Conservation (phyloP, 345 rosid species). For the Sisymbrium altissimum region DNA sequence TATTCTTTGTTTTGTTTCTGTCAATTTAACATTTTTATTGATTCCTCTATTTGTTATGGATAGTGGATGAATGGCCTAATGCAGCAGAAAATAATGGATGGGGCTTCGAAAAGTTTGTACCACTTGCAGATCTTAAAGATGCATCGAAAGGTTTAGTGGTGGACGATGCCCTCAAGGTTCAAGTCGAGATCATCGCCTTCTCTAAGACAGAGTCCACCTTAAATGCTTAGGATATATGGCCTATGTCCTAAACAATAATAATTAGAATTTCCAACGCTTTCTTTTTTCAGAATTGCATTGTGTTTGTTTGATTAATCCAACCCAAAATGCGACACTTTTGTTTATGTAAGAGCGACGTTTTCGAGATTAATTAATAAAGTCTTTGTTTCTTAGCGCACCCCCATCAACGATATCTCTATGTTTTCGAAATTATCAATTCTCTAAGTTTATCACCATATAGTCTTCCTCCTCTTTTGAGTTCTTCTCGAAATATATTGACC, state of each 20-base stretch:
- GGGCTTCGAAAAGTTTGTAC: constrained; percentile 15
- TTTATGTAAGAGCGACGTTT: no score
- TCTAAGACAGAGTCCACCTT: constrained; percentile 1
- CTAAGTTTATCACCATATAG: no score
- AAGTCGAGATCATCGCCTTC: constrained; percentile 24
- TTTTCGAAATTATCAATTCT: no score
- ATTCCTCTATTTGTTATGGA: not conserved
- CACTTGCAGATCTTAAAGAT: constrained; percentile 17
- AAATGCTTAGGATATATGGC: not conserved
- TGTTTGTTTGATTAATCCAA: no score
- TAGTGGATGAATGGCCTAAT: constrained; percentile 21
- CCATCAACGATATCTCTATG: no score
- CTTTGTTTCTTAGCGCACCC: no score
- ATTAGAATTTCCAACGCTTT: no score
- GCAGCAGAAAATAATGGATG: constrained; percentile 16
- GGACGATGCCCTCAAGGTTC: not conserved
- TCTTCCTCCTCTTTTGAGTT: no score
- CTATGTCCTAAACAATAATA: not conserved
- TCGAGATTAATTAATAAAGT: no score
- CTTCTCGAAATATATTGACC: no score
- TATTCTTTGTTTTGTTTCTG: not conserved
- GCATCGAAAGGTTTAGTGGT: constrained; percentile 19
- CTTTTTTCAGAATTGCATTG: no score
- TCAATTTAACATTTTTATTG: not conserved
- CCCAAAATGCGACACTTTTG: no score